Conservation (phyloP, 108 stramenopile species). For the Bacterosira constricta region DNA sequence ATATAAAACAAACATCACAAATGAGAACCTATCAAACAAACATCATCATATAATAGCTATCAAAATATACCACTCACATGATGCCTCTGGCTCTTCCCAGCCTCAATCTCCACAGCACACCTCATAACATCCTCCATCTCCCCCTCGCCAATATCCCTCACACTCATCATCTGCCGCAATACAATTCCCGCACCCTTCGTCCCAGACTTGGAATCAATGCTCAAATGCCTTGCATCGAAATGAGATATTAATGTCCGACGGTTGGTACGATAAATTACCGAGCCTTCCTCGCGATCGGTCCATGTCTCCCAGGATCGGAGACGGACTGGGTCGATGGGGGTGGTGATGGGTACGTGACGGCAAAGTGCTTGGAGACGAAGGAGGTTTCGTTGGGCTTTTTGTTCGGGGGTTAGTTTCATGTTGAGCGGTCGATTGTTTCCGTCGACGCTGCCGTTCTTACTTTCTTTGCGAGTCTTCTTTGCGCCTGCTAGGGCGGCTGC, state of each 20-base stretch:
- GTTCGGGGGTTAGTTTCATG: constrained; percentile 45
- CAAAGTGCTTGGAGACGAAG: constrained; percentile 71
- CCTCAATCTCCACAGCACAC: constrained; percentile 88
- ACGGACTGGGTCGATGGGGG: constrained; percentile 86
- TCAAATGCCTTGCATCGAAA: constrained; percentile 54
- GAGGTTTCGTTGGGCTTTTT: constrained; percentile 67
- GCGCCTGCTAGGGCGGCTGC: constrained; percentile 70
- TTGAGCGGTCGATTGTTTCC: constrained; percentile 12
- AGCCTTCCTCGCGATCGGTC: constrained; percentile 71
- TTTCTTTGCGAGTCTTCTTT: constrained; percentile 35
- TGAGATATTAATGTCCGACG: constrained; percentile 60
- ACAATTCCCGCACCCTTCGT: constrained; percentile 74
- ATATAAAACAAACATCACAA: not conserved
- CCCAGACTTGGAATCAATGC: constrained; percentile 58
- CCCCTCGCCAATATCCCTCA: constrained; percentile 64
- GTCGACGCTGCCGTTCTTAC: constrained; percentile 1
- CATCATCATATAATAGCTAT: not conserved
- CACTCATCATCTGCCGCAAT: constrained; percentile 82
- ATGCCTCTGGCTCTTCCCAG: constrained; percentile 70
- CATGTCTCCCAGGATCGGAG: constrained; percentile 81
- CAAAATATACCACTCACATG: constrained; percentile 33
- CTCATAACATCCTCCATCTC: constrained; percentile 79
- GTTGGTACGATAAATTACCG: constrained; percentile 79
- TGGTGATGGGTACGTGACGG: constrained; percentile 55
- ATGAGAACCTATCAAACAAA: not conserved